Evolutionary conservation across 768 basidiomycete species (phyloP), one percentile per base, ranked within the genome.

Genomic region (Royoungia palumana): DNA sequence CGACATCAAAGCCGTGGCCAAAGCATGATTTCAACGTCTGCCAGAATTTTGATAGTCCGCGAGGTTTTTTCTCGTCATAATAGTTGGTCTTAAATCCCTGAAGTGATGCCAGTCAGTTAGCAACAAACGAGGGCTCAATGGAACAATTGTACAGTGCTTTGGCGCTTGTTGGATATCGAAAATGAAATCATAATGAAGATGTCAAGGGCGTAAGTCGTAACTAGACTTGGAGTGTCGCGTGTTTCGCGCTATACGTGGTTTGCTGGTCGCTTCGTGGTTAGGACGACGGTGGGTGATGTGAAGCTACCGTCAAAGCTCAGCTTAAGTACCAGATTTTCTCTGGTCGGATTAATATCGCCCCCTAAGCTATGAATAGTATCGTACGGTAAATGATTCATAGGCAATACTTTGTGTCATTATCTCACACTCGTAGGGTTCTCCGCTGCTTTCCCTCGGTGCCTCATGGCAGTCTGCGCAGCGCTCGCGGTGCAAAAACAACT

Each of bases 1-100:
- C 47, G 6, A 36, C 27, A 14, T 65, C 50, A 20, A 50, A 49
- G 36, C 47, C 51, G 8, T 55, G 45, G 8, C 57, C 52, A 35
- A 60, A 53, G 41, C 61, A 65, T 35, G 61, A 57, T 46, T 55
- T 65, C 35, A 65, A 37, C 3, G 40, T 44, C 42, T 41, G 40
- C 21, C 43, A 46, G 11, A 53, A 43, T 51, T 27, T 52, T 11
- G 41, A 47, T 14, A 46, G 11, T 13, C 24, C 43, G 14, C 32
- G 52, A 24, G 50, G 41, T 10, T 53, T 54, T 40, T 57, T 41
- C 35, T 52, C 46, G 16, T 46, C 38, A n/a, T 50, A 17, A 19
- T 42, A 25, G 32, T 27, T 27, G 17, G 43, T 32, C 34, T 49
- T 35, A 24, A 37, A 41, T 14, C 21, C 22, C 58, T 65, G 40